Evolutionary conservation across 2,329 filamentous ascomycete genomes (phyloP).

Genomic region (Xylariales sp.): DNA sequence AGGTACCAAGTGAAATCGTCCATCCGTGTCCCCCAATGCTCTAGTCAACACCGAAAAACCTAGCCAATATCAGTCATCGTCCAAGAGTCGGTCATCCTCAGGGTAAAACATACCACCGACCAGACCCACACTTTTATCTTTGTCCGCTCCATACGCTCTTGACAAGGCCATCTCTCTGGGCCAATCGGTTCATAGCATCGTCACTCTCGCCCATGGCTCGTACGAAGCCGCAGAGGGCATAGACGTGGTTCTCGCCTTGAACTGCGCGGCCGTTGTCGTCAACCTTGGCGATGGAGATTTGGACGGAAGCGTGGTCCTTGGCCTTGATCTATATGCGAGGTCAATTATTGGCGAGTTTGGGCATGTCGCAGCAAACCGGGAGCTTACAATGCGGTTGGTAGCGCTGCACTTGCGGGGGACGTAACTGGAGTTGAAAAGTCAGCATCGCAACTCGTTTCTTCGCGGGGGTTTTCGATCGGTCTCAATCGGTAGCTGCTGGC

Average conservation of each 20-base stretch:
- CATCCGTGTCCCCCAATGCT: slow-evolving; percentile 14
- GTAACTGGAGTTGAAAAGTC: slow-evolving; percentile 56
- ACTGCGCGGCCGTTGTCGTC: slow-evolving; percentile 94
- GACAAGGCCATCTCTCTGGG: slow-evolving; percentile 92
- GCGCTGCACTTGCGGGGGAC: slow-evolving; percentile 98
- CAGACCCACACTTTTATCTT: slow-evolving; percentile 40
- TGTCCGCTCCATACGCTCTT: slow-evolving; percentile 92
- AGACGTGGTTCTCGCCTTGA: slow-evolving; percentile 95
- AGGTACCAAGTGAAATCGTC: slow-evolving; percentile 20
- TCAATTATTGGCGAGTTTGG: no score
- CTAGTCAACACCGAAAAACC: slow-evolving; percentile 18
- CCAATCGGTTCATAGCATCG: slow-evolving; percentile 90
- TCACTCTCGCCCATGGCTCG: slow-evolving; percentile 97
- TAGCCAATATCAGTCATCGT: no score
- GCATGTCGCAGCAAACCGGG: slow-evolving; percentile 89
- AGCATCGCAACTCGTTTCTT: not conserved
- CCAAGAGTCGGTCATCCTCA: no score
- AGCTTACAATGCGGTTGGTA: slow-evolving; percentile 95
- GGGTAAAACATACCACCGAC: slow-evolving; percentile 8
- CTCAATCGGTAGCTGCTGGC: no score
- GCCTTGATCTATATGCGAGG: slow-evolving; percentile 73
- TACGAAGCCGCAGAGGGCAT: slow-evolving; percentile 96
- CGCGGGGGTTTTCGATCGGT: not conserved
- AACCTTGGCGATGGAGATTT: slow-evolving; percentile 96
- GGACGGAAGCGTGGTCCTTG: slow-evolving; percentile 98